Percentiles rank a stretch among this genome's conserved stretches.
phyloP scores from a whole-genome alignment of 441 rosid species.

The Rhodomyrtus psidioides region DNA sequence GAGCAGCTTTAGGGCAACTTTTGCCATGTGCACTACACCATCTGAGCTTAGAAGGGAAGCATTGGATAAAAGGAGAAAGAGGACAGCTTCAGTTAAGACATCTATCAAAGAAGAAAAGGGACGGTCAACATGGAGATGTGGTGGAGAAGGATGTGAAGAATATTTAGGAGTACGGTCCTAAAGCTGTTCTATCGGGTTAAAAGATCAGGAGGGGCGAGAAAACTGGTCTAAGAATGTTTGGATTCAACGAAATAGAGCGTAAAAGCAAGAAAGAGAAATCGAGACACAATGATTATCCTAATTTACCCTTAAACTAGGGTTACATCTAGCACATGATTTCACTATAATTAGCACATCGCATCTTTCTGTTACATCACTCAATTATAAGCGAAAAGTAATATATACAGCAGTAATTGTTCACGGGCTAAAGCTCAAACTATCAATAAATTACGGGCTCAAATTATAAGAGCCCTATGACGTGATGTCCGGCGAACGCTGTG shows the following conservation, averaged over 20 bases:
- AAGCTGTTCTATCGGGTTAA: neutral
- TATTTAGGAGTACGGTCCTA: neutral
- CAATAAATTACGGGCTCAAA: too few relatives aligned
- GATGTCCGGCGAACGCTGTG: too few relatives aligned
- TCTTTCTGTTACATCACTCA: too few relatives aligned
- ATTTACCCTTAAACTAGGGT: too few relatives aligned
- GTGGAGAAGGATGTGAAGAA: neutral
- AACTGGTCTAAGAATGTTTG: neutral
- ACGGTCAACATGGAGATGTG: neutral
- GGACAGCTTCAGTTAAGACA: neutral
- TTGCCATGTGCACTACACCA: neutral
- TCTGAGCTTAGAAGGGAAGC: neutral
- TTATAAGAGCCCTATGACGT: too few relatives aligned
- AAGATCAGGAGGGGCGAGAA: neutral
- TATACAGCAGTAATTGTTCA: too few relatives aligned
- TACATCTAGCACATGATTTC: too few relatives aligned
- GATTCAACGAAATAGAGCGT: too few relatives aligned
- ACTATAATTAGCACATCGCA: too few relatives aligned
- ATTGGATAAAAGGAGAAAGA: neutral
- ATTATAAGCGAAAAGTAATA: too few relatives aligned
- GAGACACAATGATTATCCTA: accelerated
- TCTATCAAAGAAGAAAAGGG: neutral
- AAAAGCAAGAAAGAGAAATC: too few relatives aligned
- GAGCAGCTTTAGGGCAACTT: neutral
- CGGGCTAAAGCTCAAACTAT: too few relatives aligned